Percentiles rank a stretch among this genome's conserved stretches.
phyloP scores from a whole-genome alignment of 2,329 filamentous ascomycete genomes.

The Epichloe sibirici region DNA sequence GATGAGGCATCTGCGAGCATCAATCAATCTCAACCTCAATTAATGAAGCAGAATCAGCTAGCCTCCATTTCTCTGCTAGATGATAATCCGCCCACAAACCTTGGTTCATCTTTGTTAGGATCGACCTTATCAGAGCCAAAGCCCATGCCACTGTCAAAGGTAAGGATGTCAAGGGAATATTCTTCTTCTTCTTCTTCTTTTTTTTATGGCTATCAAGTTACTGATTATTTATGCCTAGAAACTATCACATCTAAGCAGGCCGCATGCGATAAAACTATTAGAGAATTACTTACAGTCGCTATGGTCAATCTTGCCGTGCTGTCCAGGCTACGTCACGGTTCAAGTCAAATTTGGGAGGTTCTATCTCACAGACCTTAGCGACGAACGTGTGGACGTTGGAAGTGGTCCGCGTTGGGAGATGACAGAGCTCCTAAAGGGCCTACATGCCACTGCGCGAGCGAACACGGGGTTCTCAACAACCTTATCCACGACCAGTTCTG shows the following conservation, averaged over 20 bases:
- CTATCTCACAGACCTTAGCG: slow-evolving; percentile 13
- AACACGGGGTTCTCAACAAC: slow-evolving; percentile 16
- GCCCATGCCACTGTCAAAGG: neutral
- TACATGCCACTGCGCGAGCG: slow-evolving; percentile 1
- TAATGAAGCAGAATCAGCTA: neutral
- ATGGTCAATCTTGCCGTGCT: slow-evolving; percentile 11
- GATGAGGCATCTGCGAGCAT: neutral
- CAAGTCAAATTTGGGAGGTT: slow-evolving; percentile 18
- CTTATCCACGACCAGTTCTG: slow-evolving; percentile 15
- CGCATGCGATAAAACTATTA: slow-evolving; percentile 6
- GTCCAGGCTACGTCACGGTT: slow-evolving; percentile 14
- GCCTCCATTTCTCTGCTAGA: neutral
- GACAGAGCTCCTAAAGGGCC: slow-evolving; percentile 2
- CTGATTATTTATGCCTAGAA: neutral
- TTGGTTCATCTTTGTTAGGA: neutral
- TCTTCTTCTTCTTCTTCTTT: neutral
- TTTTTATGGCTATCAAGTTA: neutral
- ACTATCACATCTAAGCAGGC: neutral
- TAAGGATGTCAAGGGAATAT: neutral
- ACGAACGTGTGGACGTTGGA: slow-evolving; percentile 11
- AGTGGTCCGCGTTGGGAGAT: slow-evolving; percentile 10
- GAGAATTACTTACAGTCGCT: slow-evolving; percentile 8
- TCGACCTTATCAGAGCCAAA: neutral
- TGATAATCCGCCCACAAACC: neutral
- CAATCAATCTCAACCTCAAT: neutral